Base-by-base conservation (phyloP, 106 monocot genomes). In the Dioscorea dumetorum region DNA sequence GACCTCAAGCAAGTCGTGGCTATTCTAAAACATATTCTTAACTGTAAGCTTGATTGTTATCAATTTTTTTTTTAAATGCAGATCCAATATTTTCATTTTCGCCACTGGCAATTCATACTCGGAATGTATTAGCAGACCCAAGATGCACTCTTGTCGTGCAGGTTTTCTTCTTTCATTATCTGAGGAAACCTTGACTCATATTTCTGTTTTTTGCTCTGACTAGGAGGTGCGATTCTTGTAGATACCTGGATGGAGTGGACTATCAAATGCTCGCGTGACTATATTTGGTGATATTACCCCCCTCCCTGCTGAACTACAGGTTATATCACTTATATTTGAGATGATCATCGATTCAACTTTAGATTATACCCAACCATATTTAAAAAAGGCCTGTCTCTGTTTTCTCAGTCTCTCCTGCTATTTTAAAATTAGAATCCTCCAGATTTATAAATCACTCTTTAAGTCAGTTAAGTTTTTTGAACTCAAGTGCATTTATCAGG, bases 81-180 rank as follows among this genome's bases (percentile, higher is more conserved):
- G 97, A 99, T 79, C 97, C 92, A 20, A 90, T 99, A 12, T 99
- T 99, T 82, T 90, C 86, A 34, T 58, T 99, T 5, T 99, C 97
- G 34, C 92, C 97, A 15, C 76, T 99, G 62, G 97, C 91, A 23
- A 99, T 99, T 65, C 97, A 99, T 69, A 99, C 97, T 4, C 72
- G 97, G 57, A 99, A 99, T 81, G 63, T 99, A 21, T 70, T 99
- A 70, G 87, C 82, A 15, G 85, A 99, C 75, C 80, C 92, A 65
- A 92, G 87, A 90, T 99, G 97, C 73, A 90, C 97, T 9, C 83
- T 99, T 68, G 97, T 99, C 79, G 97, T 99, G 18, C 97, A 99
- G 84, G 97, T 93, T 73, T 41, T 32, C 28, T 32, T 52, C 33
- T 68, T 23, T 74, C 11, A 10, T 60, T 23, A 53, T 54, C 1